A percentile compares a stretch with the other conserved stretches of the same genome.
Conservation (phyloP, 2,329 filamentous ascomycete species). For the Paecilomyces fulvus region DNA sequence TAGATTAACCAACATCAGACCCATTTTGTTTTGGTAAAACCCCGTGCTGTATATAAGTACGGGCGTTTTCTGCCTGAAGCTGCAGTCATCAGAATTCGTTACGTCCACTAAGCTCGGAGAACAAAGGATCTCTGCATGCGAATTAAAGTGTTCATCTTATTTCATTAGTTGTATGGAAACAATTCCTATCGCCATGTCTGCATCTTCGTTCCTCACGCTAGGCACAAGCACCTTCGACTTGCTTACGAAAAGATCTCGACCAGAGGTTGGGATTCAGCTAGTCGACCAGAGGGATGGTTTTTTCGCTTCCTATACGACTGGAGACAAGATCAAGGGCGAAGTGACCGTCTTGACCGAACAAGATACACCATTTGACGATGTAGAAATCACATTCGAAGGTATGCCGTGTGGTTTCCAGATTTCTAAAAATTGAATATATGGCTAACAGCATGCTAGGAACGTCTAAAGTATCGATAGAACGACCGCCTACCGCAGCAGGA, state of each 20-base stretch:
- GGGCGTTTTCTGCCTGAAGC: not conserved
- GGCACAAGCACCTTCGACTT: slow-evolving; percentile 19
- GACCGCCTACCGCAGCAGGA: slow-evolving; percentile 39
- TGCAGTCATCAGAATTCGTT: not conserved
- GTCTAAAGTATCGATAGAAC: slow-evolving; percentile 47
- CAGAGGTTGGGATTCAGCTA: slow-evolving; percentile 23
- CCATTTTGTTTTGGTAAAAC: not conserved
- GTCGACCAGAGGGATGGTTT: slow-evolving; percentile 23
- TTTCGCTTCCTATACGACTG: slow-evolving; percentile 46
- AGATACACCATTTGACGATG: slow-evolving; percentile 49
- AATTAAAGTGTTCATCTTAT: too few species aligned
- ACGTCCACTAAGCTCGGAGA: not conserved
- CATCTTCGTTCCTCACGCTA: slow-evolving; percentile 18
- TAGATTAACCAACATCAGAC: not conserved
- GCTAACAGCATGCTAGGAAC: slow-evolving; percentile 31
- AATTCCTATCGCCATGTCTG: slow-evolving; percentile 5
- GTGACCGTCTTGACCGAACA: slow-evolving; percentile 42
- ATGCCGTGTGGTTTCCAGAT: slow-evolving; percentile 7
- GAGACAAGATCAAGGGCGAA: slow-evolving; percentile 49
- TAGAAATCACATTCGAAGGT: slow-evolving; percentile 53
- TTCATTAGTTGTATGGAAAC: not conserved
- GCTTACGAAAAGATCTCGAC: slow-evolving; percentile 18
- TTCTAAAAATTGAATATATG: not conserved
- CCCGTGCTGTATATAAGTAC: not conserved
- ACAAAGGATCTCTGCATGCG: not conserved